Conservation (phyloP, 805 yeast genomes). For the Candida taoyuanica region DNA sequence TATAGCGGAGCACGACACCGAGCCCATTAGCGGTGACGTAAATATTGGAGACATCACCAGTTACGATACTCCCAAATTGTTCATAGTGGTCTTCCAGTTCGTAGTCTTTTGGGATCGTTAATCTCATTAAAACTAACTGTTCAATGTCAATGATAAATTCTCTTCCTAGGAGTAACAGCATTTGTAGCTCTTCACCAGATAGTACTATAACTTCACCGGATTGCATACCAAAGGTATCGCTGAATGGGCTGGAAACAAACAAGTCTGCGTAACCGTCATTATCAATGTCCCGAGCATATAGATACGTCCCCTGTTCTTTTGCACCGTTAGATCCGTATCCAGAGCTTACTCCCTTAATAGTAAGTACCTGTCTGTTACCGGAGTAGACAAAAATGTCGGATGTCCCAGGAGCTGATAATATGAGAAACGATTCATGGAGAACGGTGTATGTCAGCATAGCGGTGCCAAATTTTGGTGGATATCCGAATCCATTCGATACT, state of each 20-base stretch:
- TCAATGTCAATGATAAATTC: conserved; percentile 11
- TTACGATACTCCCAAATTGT: conserved; percentile 37
- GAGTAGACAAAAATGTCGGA: conserved; percentile 39
- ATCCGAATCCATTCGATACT: conserved; percentile 11
- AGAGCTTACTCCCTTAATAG: conserved; percentile 25
- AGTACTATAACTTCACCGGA: conserved; percentile 33
- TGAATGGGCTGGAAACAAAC: conserved; percentile 40
- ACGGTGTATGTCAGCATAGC: conserved; percentile 30
- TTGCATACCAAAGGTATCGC: conserved; percentile 36
- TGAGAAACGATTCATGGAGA: conserved; percentile 33
- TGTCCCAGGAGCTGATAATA: conserved; percentile 49
- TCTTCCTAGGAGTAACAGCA: conserved; percentile 6
- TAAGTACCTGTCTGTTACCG: conserved; percentile 23
- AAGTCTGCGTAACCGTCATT: conserved; percentile 39
- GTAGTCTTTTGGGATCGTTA: conserved; percentile 19
- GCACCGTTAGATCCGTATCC: conserved; percentile 36
- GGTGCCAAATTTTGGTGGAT: conserved; percentile 40
- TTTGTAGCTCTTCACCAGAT: conserved; percentile 25
- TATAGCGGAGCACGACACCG: conserved; percentile 35
- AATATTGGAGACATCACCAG: conserved; percentile 24
- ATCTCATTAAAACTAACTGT: neutral
- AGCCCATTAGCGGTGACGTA: conserved; percentile 37
- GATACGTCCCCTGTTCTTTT: conserved; percentile 38
- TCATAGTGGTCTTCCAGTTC: conserved; percentile 31
- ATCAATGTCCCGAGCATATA: conserved; percentile 32